Base-by-base conservation (phyloP, 2,329 filamentous ascomycete genomes). In the Fusarium sp. region DNA sequence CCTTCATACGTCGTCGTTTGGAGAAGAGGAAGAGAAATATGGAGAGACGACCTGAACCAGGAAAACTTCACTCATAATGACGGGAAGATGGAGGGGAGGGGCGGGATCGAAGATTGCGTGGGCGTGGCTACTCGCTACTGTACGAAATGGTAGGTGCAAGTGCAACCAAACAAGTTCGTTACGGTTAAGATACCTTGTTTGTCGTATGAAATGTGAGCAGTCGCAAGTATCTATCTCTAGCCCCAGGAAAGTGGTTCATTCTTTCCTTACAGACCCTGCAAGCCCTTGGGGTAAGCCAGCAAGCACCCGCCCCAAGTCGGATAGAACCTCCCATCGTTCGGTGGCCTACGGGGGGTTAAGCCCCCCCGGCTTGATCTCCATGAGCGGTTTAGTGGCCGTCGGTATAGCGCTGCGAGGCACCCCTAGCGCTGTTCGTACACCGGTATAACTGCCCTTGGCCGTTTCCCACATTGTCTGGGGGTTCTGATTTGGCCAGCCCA, bases 61-160 rank as follows among this genome's bases (percentile, higher is more conserved):
- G 27, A 68, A 46, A 71, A 45, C 44, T 53, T 52, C 65, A 59
- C n/a, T 39, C 38, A 44, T 38, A 38, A 22, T 39, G 33, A 49
- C 38, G 31, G 49, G 39, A 57, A 59, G 68, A 59, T 68, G 55
- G 54, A 72, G 56, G 68, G 72, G 61, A 72, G 71, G 71, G 71
- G 71, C 71, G 71, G 71, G 71, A 74, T 72, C 71, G 71, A 73
- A 71, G 62, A 70, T 46, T 69, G 65, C 57, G 38, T 70, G 53
- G 62, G 67, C 53, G 36, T 63, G 47, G 62, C 49, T 59, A 22
- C 55, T 58, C 44, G 27, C 54, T 50, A 65, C 62, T 42, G 42
- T 57, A 65, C 61, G 62, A 65, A 65, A 65, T 65, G 36, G 54
- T 49, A 46, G 39, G 58, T 52, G 55, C 45, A 46, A 59, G 64